These are phyloP conservation scores for Codiaeum variegatum DNA, from an alignment of 441 rosid species.

Conservation along the genomic window DNA sequence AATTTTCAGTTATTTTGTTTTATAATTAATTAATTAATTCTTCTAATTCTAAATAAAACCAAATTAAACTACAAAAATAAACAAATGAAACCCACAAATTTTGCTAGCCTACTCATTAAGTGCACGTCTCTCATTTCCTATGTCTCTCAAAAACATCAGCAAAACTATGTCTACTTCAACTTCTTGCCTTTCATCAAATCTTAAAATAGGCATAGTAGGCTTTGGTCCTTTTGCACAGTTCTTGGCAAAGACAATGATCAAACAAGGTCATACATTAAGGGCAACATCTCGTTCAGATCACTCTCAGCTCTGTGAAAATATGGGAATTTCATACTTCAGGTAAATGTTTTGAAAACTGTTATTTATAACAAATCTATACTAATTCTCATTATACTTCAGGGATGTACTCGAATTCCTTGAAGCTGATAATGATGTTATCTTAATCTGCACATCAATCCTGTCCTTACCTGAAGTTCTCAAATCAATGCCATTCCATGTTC, in stretches of 20 bases:
- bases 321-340: slow-evolving; percentile 46
- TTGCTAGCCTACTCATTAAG: too few relatives aligned
- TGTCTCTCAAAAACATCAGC: not conserved
- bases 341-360: too few relatives aligned
- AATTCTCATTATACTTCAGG: slow-evolving; percentile 20
- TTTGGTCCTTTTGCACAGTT: slow-evolving; percentile 56
- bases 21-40: not conserved
- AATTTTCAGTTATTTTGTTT: not conserved
- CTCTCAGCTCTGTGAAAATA: slow-evolving; percentile 29
- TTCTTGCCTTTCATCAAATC: slow-evolving; percentile 18
- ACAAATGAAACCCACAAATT: too few relatives aligned
- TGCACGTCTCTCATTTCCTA: not conserved
- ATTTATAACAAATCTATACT: too few relatives aligned
- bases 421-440: slow-evolving; percentile 42
- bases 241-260: slow-evolving; percentile 47
- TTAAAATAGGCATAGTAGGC: slow-evolving; percentile 50
- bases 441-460: slow-evolving; percentile 48
- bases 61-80: too few relatives aligned
- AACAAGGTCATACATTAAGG: slow-evolving; percentile 42
- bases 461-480: slow-evolving; percentile 38
- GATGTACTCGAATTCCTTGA: slow-evolving; percentile 33
- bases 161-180: slow-evolving; percentile 28
- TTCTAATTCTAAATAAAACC: too few relatives aligned
- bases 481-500: slow-evolving; percentile 36
- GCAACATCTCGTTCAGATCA: slow-evolving; percentile 56